Conservation (phyloP, 352 stramenopile species). For the Globisporangium canariense region DNA sequence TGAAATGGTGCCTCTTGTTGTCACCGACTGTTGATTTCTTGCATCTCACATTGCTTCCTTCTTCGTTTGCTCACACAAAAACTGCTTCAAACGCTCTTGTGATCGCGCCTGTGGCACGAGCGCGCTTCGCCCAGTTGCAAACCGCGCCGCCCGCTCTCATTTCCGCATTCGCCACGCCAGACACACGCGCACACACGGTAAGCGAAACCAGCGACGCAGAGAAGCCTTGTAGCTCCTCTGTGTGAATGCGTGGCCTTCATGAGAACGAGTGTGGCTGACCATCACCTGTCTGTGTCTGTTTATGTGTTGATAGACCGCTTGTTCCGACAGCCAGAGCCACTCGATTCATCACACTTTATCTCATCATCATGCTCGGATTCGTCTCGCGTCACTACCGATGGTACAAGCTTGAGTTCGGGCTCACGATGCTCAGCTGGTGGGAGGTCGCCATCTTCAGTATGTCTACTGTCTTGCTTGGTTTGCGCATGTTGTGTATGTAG, state of each 20-base stretch:
- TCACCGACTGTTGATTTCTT: background rate
- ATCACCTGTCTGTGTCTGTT: background rate
- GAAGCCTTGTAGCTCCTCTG: background rate
- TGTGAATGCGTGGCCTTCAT: background rate
- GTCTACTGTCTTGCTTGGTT: conserved; percentile 18
- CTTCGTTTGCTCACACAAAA: background rate
- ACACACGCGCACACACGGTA: conserved; percentile 5
- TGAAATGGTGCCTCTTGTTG: background rate
- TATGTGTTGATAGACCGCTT: background rate
- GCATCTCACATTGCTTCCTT: no score
- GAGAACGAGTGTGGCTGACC: background rate
- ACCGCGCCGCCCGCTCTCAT: no score
- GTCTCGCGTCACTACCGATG: conserved; percentile 68
- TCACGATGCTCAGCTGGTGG: conserved; percentile 81
- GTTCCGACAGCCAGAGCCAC: background rate
- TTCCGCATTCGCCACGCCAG: conserved; percentile 7
- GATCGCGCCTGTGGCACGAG: background rate
- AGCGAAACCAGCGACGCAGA: background rate
- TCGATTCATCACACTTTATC: background rate
- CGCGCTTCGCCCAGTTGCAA: no score
- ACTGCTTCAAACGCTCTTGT: no score
- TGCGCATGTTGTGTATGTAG: background rate
- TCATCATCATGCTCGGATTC: conserved; percentile 49
- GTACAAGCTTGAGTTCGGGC: conserved; percentile 88
- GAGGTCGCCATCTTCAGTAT: conserved; percentile 83